Evolutionary conservation across 805 yeast genomes (phyloP).

Genomic region (Myxozyma lipomycoides): DNA sequence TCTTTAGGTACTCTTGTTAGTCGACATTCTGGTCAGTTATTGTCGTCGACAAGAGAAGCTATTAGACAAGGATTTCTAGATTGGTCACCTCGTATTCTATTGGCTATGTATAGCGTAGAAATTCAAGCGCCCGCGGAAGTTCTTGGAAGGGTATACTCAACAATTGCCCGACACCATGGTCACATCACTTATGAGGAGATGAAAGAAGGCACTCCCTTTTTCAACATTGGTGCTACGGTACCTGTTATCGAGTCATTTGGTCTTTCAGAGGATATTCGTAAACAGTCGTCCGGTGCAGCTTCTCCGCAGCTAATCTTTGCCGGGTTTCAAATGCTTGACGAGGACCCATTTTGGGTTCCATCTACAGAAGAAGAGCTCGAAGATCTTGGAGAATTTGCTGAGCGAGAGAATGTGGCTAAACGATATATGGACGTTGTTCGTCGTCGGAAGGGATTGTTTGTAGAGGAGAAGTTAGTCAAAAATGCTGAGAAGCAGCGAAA

Average conservation of each 20-base stretch:
- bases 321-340: slow-evolving; percentile 80
- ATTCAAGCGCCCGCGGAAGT: slow-evolving; percentile 94
- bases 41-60: slow-evolving; percentile 66
- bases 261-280: slow-evolving; percentile 89
- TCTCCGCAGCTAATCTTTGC: slow-evolving; percentile 89
- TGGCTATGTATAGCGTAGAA: slow-evolving; percentile 92
- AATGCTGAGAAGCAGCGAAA: slow-evolving; percentile 95
- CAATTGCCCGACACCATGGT: slow-evolving; percentile 85
- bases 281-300: slow-evolving; percentile 93
- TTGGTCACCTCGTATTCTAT: slow-evolving; percentile 84
- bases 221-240: slow-evolving; percentile 74
- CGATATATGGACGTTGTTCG: slow-evolving; percentile 79
- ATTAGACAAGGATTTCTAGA: slow-evolving; percentile 67
- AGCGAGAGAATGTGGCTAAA: slow-evolving; percentile 85
- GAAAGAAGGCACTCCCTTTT: slow-evolving; percentile 98
- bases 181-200: slow-evolving; percentile 82
- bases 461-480: slow-evolving; percentile 84
- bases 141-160: slow-evolving; percentile 91
- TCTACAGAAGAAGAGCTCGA: slow-evolving; percentile 95
- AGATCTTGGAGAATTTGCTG: slow-evolving; percentile 88
- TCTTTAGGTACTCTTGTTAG: slow-evolving; percentile 34
- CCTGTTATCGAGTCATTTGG: slow-evolving; percentile 98
- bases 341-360: slow-evolving; percentile 99
- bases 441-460: slow-evolving; percentile 80
- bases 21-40: slow-evolving; percentile 65